Conservation (phyloP, 78 protist species). For the Polysphondylium violaceum region DNA sequence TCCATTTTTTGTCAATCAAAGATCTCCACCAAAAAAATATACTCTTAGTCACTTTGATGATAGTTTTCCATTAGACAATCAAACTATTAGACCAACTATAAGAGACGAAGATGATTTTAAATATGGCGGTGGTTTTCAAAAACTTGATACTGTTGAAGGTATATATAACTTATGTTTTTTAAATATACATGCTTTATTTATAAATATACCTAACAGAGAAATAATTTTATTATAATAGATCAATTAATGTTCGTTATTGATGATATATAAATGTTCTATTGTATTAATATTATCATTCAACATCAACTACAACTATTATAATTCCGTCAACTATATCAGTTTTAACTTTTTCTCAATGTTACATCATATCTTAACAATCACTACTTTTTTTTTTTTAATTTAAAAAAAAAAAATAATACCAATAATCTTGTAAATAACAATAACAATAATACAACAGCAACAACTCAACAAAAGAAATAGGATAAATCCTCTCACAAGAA, state of each 20-base stretch:
- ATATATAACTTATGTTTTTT: neutral
- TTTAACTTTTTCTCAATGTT: too few relatives aligned
- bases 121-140: conserved; percentile 9
- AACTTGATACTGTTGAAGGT: neutral
- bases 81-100: neutral
- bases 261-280: conserved; percentile 17
- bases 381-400: too few relatives aligned
- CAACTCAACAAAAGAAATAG: too few relatives aligned
- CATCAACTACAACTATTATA: neutral
- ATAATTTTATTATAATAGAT: neutral
- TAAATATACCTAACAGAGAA: neutral
- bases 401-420: too few relatives aligned
- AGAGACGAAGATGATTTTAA: conserved; percentile 59
- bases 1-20: neutral
- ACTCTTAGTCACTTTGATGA: conserved; percentile 54
- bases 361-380: too few relatives aligned
- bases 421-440: too few relatives aligned
- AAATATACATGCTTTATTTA: neutral
- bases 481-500: too few relatives aligned
- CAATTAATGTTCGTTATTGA: conserved; percentile 41
- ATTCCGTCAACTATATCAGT: too few relatives aligned
- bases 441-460: too few relatives aligned
- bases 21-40: conserved; percentile 44
- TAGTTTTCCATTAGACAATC: conserved; percentile 37
- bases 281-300: neutral